A percentile compares a stretch with the other conserved stretches of the same genome.
Conservation (phyloP, 1,139 yeast species). For the Ashbya aceris region DNA sequence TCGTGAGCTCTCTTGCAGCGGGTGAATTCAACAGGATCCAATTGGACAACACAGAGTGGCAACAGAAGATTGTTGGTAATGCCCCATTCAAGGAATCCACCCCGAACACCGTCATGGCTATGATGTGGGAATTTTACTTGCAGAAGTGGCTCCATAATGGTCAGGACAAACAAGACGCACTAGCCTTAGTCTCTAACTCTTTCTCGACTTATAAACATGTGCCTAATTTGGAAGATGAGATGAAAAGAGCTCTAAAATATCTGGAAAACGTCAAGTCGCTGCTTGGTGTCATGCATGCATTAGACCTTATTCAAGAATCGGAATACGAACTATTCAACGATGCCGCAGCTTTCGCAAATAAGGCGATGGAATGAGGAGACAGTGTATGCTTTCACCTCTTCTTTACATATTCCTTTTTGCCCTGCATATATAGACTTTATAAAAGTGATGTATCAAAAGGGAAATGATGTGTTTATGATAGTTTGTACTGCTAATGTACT, state of each 20-base stretch:
- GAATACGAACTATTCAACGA: constrained; percentile 6
- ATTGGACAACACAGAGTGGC: constrained; percentile 45
- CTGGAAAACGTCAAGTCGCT: constrained; percentile 12
- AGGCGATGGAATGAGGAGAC: constrained; percentile 1
- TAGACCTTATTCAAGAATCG: constrained; percentile 3
- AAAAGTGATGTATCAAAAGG: no score
- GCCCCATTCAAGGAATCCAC: constrained; percentile 45
- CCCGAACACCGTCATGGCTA: constrained; percentile 29
- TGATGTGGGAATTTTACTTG: constrained; percentile 29
- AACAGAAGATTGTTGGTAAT: constrained; percentile 38
- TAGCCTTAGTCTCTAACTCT: constrained; percentile 22
- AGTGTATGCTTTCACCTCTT: no score
- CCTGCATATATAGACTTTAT: no score
- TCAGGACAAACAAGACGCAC: constrained; percentile 24
- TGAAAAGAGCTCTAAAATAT: constrained; percentile 17
- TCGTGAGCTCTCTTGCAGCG: constrained; percentile 45
- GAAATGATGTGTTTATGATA: no score
- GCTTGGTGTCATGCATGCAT: constrained; percentile 5
- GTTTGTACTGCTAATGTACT: no score
- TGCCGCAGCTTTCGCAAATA: constrained; percentile 1
- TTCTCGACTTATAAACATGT: constrained; percentile 24
- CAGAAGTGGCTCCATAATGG: constrained; percentile 29
- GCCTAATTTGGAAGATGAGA: constrained; percentile 24
- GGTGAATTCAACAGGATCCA: constrained; percentile 39
- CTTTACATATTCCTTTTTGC: no score